Conservation (phyloP, 225 moss, liverwort and hornwort species). For the Marchantia paleacea region DNA sequence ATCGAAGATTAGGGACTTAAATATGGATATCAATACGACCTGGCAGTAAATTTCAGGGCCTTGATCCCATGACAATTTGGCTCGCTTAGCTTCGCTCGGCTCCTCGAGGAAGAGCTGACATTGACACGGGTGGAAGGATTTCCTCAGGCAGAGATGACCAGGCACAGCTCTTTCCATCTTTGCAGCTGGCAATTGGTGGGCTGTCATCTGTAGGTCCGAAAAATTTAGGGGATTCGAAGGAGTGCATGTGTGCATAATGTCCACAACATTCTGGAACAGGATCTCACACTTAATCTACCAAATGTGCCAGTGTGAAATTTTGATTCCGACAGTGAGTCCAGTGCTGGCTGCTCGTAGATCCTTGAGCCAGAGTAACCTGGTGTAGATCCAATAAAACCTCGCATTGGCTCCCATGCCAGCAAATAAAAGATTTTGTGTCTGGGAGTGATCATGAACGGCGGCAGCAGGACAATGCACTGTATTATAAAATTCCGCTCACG, state of each 20-base stretch:
- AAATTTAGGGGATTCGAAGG: background rate
- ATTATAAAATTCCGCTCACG: background rate
- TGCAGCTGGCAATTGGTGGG: background rate
- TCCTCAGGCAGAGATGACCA: background rate
- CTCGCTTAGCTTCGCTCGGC: background rate
- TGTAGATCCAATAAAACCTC: background rate
- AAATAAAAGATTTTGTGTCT: too few relatives aligned
- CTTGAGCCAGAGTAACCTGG: background rate
- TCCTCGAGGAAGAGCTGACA: background rate
- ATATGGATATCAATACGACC: background rate
- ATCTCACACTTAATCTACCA: background rate
- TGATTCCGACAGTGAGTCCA: background rate
- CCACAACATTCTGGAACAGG: background rate
- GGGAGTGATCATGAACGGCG: background rate
- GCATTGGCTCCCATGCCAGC: background rate
- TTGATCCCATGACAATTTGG: background rate
- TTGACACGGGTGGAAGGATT: background rate
- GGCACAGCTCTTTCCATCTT: background rate
- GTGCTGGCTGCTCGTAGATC: background rate
- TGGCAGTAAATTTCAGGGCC: background rate
- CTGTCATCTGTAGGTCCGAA: background rate
- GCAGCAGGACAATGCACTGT: background rate
- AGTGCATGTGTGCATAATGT: background rate
- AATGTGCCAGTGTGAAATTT: background rate
- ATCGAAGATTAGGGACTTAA: background rate